Base-by-base conservation (phyloP, 2,329 filamentous ascomycete species). In the Colletotrichum plurivorum region DNA sequence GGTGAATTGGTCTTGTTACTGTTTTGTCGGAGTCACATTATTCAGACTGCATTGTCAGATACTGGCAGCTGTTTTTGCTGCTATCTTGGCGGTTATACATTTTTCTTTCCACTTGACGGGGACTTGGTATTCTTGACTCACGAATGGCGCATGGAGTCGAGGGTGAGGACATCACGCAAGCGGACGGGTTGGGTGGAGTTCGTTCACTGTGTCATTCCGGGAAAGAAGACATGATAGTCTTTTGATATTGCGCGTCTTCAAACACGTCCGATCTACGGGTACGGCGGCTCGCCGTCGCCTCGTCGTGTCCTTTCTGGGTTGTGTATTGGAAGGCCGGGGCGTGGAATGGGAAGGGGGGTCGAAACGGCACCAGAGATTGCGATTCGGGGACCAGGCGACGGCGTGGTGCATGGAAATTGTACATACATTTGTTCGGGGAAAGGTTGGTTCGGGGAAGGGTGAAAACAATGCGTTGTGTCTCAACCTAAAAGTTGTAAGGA, bases 81-180 rank as follows among this genome's bases (percentile, higher is more conserved):
- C 60, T 70, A 49, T 61, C 64, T 64, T 69, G 66, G 60, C 62
- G 55, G 56, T 69, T 64, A 55, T 54, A 68, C 52, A 62, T 15
- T 60, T 36, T 68, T 60, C 22, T 68, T 69, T 58, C 45, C 63
- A 67, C 52, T 63, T 56, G 63, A 70, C 68, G 48, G 67, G 63
- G 57, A 58, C 61, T 65, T 56, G 51, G 64, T 71, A 36, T 63
- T 67, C 69, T 71, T 66, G 74, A 76, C 76, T 81, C 75, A 78
- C 75, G 79, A 76, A 79, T 71, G 80, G 81, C 80, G 81, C 79
- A 80, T 73, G 80, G 80, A 81, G 81, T 82, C 75, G 74, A 71
- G 74, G 78, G 78, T 75, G 76, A 77, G 76, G 76, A 62, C 63
- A 70, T 70, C 48, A 75, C 75, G 71, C 73, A 72, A 73, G 66